Percentiles rank a stretch among this genome's conserved stretches.
Conservation (phyloP, 2,329 filamentous ascomycete species). For the Coniochaeta ligniaria region DNA sequence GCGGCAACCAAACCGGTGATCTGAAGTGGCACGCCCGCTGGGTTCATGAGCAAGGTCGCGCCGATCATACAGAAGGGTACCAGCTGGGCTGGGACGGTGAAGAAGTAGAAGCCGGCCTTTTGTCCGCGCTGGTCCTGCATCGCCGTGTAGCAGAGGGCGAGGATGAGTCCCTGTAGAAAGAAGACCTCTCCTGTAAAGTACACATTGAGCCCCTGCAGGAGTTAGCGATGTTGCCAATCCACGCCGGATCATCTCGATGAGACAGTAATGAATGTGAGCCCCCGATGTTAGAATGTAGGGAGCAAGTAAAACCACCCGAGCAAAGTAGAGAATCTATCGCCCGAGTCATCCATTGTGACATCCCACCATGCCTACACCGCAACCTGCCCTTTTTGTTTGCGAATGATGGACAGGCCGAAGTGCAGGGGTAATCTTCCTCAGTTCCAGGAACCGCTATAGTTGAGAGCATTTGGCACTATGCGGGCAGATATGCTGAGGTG, state of each 20-base stretch:
- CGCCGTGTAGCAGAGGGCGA: slow-evolving; percentile 78
- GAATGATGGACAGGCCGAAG: slow-evolving; percentile 57
- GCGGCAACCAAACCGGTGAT: slow-evolving; percentile 77
- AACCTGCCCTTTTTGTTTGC: slow-evolving; percentile 54
- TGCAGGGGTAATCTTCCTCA: slow-evolving; percentile 74
- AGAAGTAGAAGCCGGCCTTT: slow-evolving; percentile 71
- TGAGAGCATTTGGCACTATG: slow-evolving; percentile 51
- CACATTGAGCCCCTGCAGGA: slow-evolving; percentile 41
- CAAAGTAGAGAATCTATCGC: slow-evolving; percentile 47
- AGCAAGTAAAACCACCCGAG: slow-evolving; percentile 52
- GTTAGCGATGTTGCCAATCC: slow-evolving; percentile 1
- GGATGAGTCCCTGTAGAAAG: slow-evolving; percentile 59
- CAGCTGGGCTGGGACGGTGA: slow-evolving; percentile 75
- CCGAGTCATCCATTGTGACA: slow-evolving; percentile 62
- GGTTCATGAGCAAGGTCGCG: slow-evolving; percentile 61
- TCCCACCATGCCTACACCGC: slow-evolving; percentile 72
- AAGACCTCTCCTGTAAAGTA: slow-evolving; percentile 40
- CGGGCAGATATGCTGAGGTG: slow-evolving; percentile 67
- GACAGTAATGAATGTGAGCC: not conserved
- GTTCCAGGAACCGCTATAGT: slow-evolving; percentile 79
- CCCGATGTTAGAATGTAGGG: slow-evolving; percentile 46
- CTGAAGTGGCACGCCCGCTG: slow-evolving; percentile 54
- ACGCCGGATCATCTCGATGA: not conserved
- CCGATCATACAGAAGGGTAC: slow-evolving; percentile 75
- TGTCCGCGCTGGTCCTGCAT: slow-evolving; percentile 77